These are phyloP conservation scores for Teratosphaeria viscida DNA, from an alignment of 2,329 filamentous ascomycete genomes.

Conservation along the genomic window DNA sequence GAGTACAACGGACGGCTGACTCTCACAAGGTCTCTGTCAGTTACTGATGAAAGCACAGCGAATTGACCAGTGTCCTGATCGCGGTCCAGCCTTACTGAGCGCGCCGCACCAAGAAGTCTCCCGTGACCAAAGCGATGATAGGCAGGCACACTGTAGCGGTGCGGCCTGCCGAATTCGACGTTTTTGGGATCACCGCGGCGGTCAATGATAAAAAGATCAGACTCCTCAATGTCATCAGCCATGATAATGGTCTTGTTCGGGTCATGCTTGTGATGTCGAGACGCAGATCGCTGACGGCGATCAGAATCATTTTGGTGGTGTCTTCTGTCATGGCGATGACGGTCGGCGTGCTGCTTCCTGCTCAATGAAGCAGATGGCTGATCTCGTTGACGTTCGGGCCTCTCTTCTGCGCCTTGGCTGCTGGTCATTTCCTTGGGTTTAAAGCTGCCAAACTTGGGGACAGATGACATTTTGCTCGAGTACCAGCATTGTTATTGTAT, in stretches of 20 bases:
- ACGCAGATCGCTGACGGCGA: neutral
- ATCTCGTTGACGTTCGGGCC: neutral
- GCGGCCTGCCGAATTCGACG: slow-evolving; percentile 59
- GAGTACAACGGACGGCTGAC: neutral
- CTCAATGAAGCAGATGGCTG: neutral
- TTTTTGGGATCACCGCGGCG: slow-evolving; percentile 68
- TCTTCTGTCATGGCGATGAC: neutral
- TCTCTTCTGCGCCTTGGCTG: slow-evolving; percentile 4
- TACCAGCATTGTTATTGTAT: neutral
- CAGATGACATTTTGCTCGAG: slow-evolving; percentile 14
- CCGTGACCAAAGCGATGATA: slow-evolving; percentile 63
- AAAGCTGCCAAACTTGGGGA: slow-evolving; percentile 70
- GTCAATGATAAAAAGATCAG: slow-evolving; percentile 52
- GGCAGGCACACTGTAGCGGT: slow-evolving; percentile 59
- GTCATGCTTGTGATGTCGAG: neutral
- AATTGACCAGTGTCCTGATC: slow-evolving; percentile 44
- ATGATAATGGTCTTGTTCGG: neutral
- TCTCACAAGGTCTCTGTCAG: neutral
- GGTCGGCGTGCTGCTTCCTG: neutral
- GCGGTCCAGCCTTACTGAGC: slow-evolving; percentile 55
- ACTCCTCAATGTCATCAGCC: slow-evolving; percentile 13
- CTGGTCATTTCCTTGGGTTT: slow-evolving; percentile 37
- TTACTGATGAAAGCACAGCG: neutral
- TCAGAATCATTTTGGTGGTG: neutral
- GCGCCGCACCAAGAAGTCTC: slow-evolving; percentile 55